Conservation (phyloP, 2,329 filamentous ascomycete genomes). For the Clarireedia homoeocarpa region DNA sequence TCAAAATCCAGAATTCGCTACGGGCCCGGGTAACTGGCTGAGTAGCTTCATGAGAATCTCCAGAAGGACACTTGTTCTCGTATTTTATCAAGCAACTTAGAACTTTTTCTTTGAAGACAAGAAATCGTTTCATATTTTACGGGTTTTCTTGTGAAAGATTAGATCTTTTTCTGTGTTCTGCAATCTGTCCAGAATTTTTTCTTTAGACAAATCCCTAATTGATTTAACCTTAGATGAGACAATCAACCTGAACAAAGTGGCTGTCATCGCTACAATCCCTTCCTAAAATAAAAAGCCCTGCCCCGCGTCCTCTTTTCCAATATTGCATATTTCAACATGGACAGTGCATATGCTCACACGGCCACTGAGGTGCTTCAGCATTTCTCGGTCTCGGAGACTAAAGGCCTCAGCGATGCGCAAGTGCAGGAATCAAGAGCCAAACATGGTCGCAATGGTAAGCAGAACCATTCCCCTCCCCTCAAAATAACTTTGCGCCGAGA, state of each 20-base stretch:
- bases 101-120: neutral
- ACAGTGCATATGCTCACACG: constrained; percentile 53
- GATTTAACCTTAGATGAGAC: constrained; percentile 5
- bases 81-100: neutral
- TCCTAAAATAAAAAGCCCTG: neutral
- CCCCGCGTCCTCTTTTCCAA: neutral
- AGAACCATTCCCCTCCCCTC: neutral
- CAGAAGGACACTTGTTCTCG: neutral
- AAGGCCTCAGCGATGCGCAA: constrained; percentile 53
- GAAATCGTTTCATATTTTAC: neutral
- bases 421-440: constrained; percentile 47
- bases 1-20: too few species aligned
- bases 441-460: constrained; percentile 59
- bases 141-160: neutral
- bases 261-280: constrained; percentile 10
- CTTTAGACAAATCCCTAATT: neutral
- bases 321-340: constrained; percentile 38
- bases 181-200: constrained; percentile 5
- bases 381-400: constrained; percentile 47
- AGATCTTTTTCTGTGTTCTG: neutral
- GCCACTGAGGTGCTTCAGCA: constrained; percentile 50
- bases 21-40: too few species aligned
- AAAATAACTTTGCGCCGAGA: constrained; percentile 11
- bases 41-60: neutral
- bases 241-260: constrained; percentile 9